Evolutionary conservation across 306 rosid genomes (phyloP).

Genomic region (Casuarina glauca): DNA sequence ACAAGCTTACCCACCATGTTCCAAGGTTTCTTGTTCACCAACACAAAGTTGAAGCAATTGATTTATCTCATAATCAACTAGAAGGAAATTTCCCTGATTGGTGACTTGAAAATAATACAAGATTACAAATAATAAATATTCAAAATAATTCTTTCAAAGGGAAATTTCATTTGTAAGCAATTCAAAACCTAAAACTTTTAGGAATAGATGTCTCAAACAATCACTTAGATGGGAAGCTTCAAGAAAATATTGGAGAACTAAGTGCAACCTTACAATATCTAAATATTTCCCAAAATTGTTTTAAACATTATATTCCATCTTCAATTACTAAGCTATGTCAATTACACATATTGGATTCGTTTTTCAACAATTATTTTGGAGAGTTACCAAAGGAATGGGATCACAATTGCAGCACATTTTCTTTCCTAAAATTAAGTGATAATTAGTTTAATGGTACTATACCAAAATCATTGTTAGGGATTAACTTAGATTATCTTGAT

Average conservation of each 20-base stretch:
- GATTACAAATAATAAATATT: background rate
- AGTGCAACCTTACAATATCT: background rate
- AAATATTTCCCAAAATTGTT: background rate
- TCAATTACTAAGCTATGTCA: background rate
- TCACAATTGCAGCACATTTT: background rate
- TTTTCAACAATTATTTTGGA: slow-evolving; percentile 3
- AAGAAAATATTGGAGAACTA: background rate
- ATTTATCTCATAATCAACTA: slow-evolving; percentile 3
- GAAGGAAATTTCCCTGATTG: background rate
- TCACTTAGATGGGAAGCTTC: background rate
- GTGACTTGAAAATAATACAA: slow-evolving; percentile 6
- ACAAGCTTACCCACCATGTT: background rate
- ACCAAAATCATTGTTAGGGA: background rate
- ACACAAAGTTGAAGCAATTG: background rate
- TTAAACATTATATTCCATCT: slow-evolving; percentile 7
- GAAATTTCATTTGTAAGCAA: background rate
- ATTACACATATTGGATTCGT: background rate
- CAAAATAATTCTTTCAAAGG: background rate
- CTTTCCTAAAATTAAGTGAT: background rate
- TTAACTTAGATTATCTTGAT: background rate
- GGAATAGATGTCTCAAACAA: background rate
- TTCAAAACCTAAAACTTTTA: accelerated
- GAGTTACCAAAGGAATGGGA: background rate
- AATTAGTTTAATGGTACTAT: background rate
- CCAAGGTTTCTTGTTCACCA: slow-evolving; percentile 14